These are phyloP conservation scores for Claviceps pusilla DNA, from an alignment of 2,329 filamentous ascomycete species.

Conservation along the genomic window DNA sequence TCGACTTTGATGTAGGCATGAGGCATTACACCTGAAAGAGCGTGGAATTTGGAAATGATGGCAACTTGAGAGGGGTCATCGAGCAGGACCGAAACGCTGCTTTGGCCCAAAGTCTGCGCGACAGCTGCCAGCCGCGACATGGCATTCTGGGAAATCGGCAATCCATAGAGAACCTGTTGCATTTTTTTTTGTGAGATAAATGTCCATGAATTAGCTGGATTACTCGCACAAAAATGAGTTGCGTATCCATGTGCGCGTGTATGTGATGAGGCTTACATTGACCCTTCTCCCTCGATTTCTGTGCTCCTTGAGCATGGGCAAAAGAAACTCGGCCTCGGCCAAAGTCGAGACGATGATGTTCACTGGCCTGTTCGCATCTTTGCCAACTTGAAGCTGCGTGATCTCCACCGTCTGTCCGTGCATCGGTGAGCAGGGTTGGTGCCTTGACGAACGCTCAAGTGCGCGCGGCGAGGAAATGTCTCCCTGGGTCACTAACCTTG, in stretches of 20 bases:
- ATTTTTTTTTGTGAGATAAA: constrained; percentile 2
- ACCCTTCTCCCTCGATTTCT: constrained; percentile 36
- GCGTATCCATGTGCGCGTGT: neutral
- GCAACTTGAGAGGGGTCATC: constrained; percentile 51
- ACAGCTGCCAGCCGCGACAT: constrained; percentile 45
- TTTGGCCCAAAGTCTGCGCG: constrained; percentile 37
- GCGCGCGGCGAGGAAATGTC: neutral
- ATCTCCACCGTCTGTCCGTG: constrained; percentile 46
- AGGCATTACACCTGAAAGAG: constrained; percentile 30
- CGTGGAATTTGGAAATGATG: constrained; percentile 26
- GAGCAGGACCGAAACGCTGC: constrained; percentile 48
- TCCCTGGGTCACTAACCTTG: constrained; percentile 40
- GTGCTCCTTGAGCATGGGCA: constrained; percentile 45
- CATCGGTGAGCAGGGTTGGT: constrained; percentile 6
- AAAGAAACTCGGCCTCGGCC: constrained; percentile 54
- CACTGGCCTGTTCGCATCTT: constrained; percentile 27
- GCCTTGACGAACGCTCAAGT: neutral
- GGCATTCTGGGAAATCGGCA: constrained; percentile 49
- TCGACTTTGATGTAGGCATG: constrained; percentile 60
- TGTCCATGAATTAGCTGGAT: too few species aligned
- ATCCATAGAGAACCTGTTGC: constrained; percentile 50
- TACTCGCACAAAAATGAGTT: too few species aligned
- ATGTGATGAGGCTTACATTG: constrained; percentile 32
- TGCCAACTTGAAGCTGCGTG: constrained; percentile 54
- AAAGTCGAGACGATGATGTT: constrained; percentile 61